Evolutionary conservation across 1,139 yeast genomes (phyloP).

Genomic region (Kurtzmaniella quercitrusa): DNA sequence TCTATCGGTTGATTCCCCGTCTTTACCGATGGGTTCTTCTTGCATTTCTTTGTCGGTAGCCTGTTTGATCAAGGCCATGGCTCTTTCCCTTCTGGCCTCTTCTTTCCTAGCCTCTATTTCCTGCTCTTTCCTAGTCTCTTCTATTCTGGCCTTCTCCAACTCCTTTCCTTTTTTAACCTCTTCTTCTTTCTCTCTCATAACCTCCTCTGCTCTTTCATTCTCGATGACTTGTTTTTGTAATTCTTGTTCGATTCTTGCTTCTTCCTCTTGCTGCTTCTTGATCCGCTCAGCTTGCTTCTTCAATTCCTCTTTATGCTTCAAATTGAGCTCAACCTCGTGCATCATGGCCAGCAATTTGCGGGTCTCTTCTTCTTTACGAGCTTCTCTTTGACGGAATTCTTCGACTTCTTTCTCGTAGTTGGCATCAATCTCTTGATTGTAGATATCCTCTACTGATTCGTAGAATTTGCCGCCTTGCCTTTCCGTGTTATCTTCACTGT

Average conservation of each 20-base stretch:
- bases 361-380: conserved; percentile 1
- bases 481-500: no score
- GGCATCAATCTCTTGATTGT: conserved; percentile 3
- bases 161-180: conserved; percentile 6
- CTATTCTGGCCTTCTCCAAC: conserved; percentile 5
- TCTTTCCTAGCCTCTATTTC: no score
- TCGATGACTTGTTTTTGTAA: neutral
- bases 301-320: conserved; percentile 1
- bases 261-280: neutral
- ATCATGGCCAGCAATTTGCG: neutral
- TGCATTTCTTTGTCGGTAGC: conserved; percentile 3
- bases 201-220: neutral
- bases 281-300: neutral
- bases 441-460: conserved; percentile 11
- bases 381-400: neutral
- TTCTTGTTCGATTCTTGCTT: neutral
- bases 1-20: conserved; percentile 9
- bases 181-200: neutral
- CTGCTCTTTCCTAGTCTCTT: no score
- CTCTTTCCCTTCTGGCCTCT: conserved; percentile 1
- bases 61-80: neutral
- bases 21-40: conserved; percentile 1
- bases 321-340: neutral
- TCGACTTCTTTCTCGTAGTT: neutral
- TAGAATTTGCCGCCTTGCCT: no score